Evolutionary conservation across 1,139 yeast species (phyloP), one percentile per base, ranked within the genome.

Genomic region (Protomyces pachydermus): DNA sequence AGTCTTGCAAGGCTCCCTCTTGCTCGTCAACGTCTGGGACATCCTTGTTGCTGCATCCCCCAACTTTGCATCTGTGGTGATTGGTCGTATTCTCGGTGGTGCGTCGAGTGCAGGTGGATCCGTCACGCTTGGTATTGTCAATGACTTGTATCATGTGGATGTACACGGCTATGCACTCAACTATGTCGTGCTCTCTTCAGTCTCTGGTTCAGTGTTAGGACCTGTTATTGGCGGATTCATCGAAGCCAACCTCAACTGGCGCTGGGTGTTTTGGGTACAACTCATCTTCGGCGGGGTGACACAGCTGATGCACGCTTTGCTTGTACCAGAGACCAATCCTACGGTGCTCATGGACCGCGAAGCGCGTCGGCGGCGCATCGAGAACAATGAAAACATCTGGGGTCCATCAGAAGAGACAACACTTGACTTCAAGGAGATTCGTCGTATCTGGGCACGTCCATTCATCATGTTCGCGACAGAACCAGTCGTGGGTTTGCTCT

Each of bases 201-300:
- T 77, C 4, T 78, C 77, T 5, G 80, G 80, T 12, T 73, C 78
- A 3, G 70, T 75, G 35, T 62, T 77, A 46, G 80, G 80, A 14
- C 79, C 80, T 12, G 69, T 77, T 51, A 74, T 77, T 62, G 79
- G 79, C 25, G 79, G 78, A 12, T 70, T 77, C 55, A 71, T 75
- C 56, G 72, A 75, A 65, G 70, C 70, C 10, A 69, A 70, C 39
- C 70, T 75, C 34, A 18, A 61, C 12, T 75, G 78, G 75, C 68
- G 73, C 38, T 76, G 80, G 79, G 73, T 73, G 57, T 76, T 77
- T 65, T 77, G 80, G 79, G 72, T 76, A 62, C 79, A 77, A 69
- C 71, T 77, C 51, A 75, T 77, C 55, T 72, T 77, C 66, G 79
- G 79, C 25, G 79, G 74, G 9, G 73, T 71, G 5, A 73, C 72